Base-by-base conservation (phyloP, 1,284 basidiomycete species). In the Violaceomyces palustris region DNA sequence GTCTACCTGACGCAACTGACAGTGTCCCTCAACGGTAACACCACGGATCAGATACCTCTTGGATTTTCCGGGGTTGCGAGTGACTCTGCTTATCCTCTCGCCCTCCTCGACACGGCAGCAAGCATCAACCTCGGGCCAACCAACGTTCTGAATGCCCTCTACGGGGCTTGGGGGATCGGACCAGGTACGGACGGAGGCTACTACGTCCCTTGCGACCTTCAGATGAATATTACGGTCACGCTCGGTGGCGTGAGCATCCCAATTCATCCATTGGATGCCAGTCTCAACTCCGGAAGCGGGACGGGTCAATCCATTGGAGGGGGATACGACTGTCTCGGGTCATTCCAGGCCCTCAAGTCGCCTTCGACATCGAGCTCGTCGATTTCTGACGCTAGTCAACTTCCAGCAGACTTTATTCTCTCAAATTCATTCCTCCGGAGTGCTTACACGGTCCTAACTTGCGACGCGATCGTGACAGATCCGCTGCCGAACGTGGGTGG, bases 201-300 rank as follows among this genome's bases (percentile, higher is more conserved):
- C 49, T 69, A 69, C 35, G 50, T 67, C 2, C 61, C 64, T 6
- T 69, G 66, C 35, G 38, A 49, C 22, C 45, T 63, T 15, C 52
- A 52, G 35, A n/a, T 67, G 28, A 61, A 69, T 43, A 53, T 67
- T 45, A 55, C 62, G 8, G 30, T 68, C 28, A 44, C 21, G 12
- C 40, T 69, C 10, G 59, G 59, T 25, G 53, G 54, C 35, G 48
- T 45, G 24, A 15, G 32, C 15, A 46, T 67, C 18, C 60, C 64
- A 18, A 62, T 67, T 18, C 66, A 69, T 29, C 66, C 66, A 10
- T 56, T 69, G 35, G 66, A 69, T 39, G 50, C 60, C 37, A 57
- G 43, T 29, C 45, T 69, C 0, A 31, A 45, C 17, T 30, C 31
- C 2, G 42, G 42, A n/a, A 45, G 50, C 6, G 50, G 47, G 32